Percentiles rank a stretch among this genome's conserved stretches.
These are phyloP conservation scores for slime mould (Dictyostelium discoideum) DNA, from an alignment of 78 protist species.

Conservation along the genomic window DNA sequence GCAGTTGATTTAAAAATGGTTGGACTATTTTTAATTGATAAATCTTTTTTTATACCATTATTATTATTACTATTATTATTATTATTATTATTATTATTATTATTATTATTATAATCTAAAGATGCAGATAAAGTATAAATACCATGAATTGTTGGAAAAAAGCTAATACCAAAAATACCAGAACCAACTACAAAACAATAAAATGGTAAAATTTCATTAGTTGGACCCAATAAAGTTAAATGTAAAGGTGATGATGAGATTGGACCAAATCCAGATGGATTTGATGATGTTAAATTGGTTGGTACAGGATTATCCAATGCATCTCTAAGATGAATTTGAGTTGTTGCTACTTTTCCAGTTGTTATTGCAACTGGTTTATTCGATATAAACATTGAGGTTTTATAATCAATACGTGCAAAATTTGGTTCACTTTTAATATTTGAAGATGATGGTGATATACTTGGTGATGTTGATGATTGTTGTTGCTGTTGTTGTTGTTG, in stretches of 20 bases:
- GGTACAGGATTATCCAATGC: constrained; percentile 62
- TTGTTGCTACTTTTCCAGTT: constrained; percentile 35
- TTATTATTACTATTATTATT: background rate
- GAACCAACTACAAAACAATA: constrained; percentile 43
- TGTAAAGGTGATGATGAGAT: constrained; percentile 21
- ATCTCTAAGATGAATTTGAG: constrained; percentile 31
- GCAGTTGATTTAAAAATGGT: background rate
- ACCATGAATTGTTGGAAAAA: constrained; percentile 32
- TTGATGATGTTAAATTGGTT: background rate
- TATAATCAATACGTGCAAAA: background rate
- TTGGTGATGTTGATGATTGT: background rate
- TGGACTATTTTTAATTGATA: background rate
- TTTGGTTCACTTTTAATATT: constrained; percentile 11
- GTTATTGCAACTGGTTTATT: background rate
- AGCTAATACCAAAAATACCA: constrained; percentile 31
- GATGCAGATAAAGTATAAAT: constrained; percentile 13
- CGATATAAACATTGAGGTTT: background rate
- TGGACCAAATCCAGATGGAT: constrained; percentile 18
- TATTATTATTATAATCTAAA: background rate
- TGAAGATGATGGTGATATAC: constrained; percentile 1
- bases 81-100: background rate
- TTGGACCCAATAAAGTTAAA: background rate
- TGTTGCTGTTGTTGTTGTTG: background rate
- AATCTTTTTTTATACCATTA: background rate
- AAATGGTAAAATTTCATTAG: background rate